These are phyloP conservation scores for Odontarrhena argentea DNA, from an alignment of 345 rosid species.

Conservation along the genomic window DNA sequence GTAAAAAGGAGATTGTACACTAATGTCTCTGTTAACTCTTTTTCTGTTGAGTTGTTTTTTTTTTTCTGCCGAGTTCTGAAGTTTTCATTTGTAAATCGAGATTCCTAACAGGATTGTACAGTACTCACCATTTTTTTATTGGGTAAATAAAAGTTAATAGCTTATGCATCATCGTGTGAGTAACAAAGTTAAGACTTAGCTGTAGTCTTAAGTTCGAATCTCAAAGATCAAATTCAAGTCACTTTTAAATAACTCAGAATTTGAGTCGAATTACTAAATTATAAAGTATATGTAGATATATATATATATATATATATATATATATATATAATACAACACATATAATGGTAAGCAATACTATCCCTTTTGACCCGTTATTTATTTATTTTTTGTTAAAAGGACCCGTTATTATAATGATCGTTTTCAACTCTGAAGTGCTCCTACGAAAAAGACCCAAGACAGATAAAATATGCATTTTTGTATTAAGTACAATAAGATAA, in stretches of 20 bases:
- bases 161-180: no score
- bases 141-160: no score
- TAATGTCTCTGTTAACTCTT: constrained; percentile 1
- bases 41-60: neutral
- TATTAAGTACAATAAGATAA: constrained; percentile 13
- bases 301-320: neutral
- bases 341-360: neutral
- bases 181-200: no score
- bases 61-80: constrained; percentile 2
- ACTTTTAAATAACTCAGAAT: no score
- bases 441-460: constrained; percentile 36
- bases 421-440: constrained; percentile 39
- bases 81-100: neutral
- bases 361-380: constrained; percentile 6
- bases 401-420: constrained; percentile 29
- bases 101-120: neutral
- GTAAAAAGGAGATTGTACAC: neutral
- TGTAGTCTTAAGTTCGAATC: no score
- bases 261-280: no score
- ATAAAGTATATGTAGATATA: no score
- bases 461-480: constrained; percentile 28
- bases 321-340: neutral
- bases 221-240: no score
- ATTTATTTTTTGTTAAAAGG: neutral
- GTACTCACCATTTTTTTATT: neutral